Evolutionary conservation across 768 basidiomycete genomes (phyloP).

Genomic region (Mrakia frigida): DNA sequence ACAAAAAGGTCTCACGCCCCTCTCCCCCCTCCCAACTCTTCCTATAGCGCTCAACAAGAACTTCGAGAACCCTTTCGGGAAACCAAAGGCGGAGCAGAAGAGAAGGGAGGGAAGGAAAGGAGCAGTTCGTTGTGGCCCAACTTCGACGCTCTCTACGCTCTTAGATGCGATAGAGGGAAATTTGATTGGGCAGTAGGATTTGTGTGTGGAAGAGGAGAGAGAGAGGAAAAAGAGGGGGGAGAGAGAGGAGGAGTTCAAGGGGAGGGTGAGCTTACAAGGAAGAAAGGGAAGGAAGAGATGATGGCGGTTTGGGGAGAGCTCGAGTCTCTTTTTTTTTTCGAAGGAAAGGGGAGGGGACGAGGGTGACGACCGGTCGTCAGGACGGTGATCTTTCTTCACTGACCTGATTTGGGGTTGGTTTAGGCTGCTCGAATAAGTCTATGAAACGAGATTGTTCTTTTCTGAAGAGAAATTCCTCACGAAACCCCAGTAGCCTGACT

Average conservation of each 20-base stretch:
- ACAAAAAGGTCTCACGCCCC: not conserved
- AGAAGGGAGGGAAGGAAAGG: not conserved
- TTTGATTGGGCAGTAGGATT: not conserved
- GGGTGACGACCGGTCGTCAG: not conserved
- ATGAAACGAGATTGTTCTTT: too few relatives aligned
- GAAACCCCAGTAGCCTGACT: too few relatives aligned
- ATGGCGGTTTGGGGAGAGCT: not conserved
- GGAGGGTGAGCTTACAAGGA: not conserved
- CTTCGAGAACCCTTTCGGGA: not conserved
- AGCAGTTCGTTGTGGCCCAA: not conserved
- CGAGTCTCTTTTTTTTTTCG: not conserved
- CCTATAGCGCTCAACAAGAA: not conserved
- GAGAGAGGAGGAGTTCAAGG: not conserved
- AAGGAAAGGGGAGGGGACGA: not conserved
- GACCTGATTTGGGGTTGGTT: too few relatives aligned
- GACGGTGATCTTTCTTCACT: too few relatives aligned
- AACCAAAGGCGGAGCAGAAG: not conserved
- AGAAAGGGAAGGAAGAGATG: not conserved
- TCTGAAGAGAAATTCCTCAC: too few relatives aligned
- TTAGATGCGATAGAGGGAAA: not conserved
- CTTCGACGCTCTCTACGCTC: constrained; percentile 1
- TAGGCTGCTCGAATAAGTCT: too few relatives aligned
- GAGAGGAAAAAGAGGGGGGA: not conserved
- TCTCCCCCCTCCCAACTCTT: not conserved
- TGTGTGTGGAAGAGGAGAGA: not conserved